Base-by-base conservation (phyloP, 192 early-diverging fungal species). In the Entrophospora sp. region DNA sequence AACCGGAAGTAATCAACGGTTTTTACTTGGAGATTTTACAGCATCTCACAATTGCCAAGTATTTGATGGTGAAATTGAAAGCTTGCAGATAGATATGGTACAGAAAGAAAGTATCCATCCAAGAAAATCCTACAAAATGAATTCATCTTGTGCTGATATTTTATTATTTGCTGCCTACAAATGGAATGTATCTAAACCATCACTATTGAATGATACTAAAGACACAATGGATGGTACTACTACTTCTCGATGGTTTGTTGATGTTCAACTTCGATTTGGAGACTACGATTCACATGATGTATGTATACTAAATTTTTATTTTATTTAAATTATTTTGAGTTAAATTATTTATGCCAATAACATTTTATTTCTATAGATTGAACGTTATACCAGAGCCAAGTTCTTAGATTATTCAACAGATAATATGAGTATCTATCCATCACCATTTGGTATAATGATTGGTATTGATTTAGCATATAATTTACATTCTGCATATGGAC, bases 101-200 rank as follows among this genome's bases (percentile, higher is more conserved):
- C 95, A 97, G 67, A 99, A 97, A 80, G 96, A 99, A 74, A 94
- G 91, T 3, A 99, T 99, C 62, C 96, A 99, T 68, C 96, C 96
- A 44, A 89, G 96, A 76, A 99, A 99, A 77, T 94, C 91, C 10
- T 99, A 99, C 86, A 99, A 99, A 81, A 97, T 97, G 96, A 95
- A 92, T 73, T 87, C 84, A 64, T 91, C 89, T 40, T 90, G 92
- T 63, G 93, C 92, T 9, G 93, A 96, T 77, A 93, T 99, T 64
- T 76, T 96, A 31, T 80, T 97, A 44, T 97, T 97, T 79, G 93
- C 95, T 16, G 88, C 91, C 36, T 95, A 96, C 81, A 97, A 99
- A 71, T 99, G 96, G 96, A 93, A 91, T 58, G 93, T 96, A 5
- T 95, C 93, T 10, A 91, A 93, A 52, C 94, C 96, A 6, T 94